Evolutionary conservation across 495 filamentous ascomycete genomes (phyloP).

Genomic region (Xylaria intraflava): DNA sequence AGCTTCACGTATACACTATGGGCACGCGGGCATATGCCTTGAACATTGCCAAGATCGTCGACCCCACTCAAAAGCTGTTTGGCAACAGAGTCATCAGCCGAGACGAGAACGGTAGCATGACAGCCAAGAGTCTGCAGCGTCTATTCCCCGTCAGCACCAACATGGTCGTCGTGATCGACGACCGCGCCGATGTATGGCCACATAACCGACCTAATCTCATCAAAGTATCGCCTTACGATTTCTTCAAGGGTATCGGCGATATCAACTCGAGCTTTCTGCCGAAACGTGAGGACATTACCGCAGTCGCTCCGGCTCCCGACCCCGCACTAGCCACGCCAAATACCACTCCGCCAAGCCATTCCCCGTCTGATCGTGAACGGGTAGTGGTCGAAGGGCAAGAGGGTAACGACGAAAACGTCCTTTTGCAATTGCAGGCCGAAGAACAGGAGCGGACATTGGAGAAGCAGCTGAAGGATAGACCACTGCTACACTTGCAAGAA

Average conservation of each 20-base stretch:
- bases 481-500: slow-evolving; percentile 81
- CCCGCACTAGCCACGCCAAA: slow-evolving; percentile 17
- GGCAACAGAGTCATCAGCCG: slow-evolving; percentile 91
- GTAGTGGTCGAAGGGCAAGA: slow-evolving; percentile 61
- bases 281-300: slow-evolving; percentile 69
- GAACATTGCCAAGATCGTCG: slow-evolving; percentile 85
- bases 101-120: slow-evolving; percentile 91
- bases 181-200: slow-evolving; percentile 96
- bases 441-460: slow-evolving; percentile 80
- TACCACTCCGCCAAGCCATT: neutral
- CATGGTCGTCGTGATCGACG: slow-evolving; percentile 99
- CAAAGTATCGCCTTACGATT: slow-evolving; percentile 92
- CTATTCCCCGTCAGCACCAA: slow-evolving; percentile 95
- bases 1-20: slow-evolving; percentile 99
- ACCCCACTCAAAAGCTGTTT: slow-evolving; percentile 84
- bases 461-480: slow-evolving; percentile 82
- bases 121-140: slow-evolving; percentile 80
- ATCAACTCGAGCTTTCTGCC: slow-evolving; percentile 98
- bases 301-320: slow-evolving; percentile 22
- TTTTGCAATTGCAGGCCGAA: slow-evolving; percentile 66
- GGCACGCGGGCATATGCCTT: slow-evolving; percentile 91
- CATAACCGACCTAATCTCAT: slow-evolving; percentile 88
- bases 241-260: slow-evolving; percentile 96
- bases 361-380: slow-evolving; percentile 16
- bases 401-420: slow-evolving; percentile 60